These are phyloP conservation scores for Chrysoporthe puriensis DNA, from an alignment of 2,329 filamentous ascomycete species.

Conservation along the genomic window DNA sequence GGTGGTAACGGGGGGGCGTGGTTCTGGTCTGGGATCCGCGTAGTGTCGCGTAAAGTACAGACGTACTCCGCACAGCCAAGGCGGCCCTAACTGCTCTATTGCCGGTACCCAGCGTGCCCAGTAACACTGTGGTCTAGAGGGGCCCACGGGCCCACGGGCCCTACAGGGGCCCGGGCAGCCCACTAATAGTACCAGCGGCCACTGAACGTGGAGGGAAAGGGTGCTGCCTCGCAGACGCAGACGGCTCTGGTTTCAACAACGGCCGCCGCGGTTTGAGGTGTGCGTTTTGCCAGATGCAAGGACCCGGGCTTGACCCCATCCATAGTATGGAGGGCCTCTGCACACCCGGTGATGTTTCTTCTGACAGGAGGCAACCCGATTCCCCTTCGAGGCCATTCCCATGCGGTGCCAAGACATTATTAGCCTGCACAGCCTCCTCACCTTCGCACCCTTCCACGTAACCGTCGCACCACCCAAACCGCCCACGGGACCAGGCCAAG, in stretches of 20 bases:
- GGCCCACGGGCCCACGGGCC: too few species aligned
- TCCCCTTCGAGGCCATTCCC: too few species aligned
- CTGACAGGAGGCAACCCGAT: neutral
- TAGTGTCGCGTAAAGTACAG: constrained; percentile 3
- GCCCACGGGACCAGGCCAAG: neutral
- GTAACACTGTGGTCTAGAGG: too few species aligned
- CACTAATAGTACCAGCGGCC: too few species aligned
- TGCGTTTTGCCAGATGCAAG: constrained; percentile 20
- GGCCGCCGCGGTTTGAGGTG: constrained; percentile 15
- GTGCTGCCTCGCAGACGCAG: neutral
- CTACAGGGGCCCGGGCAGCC: too few species aligned
- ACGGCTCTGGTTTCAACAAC: constrained; percentile 24
- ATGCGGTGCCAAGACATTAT: constrained; percentile 2
- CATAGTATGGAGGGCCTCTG: neutral
- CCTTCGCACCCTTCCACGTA: constrained; percentile 1
- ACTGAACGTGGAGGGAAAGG: too few species aligned
- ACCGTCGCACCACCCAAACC: neutral
- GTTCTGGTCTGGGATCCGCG: constrained; percentile 20
- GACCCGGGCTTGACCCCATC: neutral
- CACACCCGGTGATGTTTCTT: neutral
- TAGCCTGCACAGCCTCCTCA: constrained; percentile 8
- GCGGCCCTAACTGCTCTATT: too few species aligned
- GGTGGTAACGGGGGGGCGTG: neutral
- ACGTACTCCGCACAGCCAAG: constrained; percentile 3
- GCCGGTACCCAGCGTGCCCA: too few species aligned